Evolutionary conservation across 345 rosid genomes (phyloP), one percentile per base, ranked within the genome.

Genomic region (Boechera retrofracta): DNA sequence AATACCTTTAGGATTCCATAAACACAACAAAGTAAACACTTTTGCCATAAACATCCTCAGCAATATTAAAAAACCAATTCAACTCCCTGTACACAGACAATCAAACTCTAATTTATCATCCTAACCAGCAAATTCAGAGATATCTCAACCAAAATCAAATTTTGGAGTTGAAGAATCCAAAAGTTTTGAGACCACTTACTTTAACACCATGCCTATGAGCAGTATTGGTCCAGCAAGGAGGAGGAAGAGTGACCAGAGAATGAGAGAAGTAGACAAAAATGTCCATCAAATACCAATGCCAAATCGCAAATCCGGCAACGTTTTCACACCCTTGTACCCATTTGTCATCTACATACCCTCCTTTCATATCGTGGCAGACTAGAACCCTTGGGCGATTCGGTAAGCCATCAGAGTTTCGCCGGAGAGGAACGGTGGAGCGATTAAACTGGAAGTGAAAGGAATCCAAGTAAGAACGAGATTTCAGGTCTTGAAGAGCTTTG

Each of bases 281-380:
- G 61, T 94, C 97, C 81, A 94, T 87, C 88, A 91, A 85, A 69
- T 91, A 80, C 98, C 98, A 91, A 82, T 94, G 97, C 96, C 97
- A 84, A 31, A 91, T 83, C 61, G 89, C 83, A 44, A 70, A 94
- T 6, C 91, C 93, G 10, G 77, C 84, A 3, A 80, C 83, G 42
- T 87, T 87, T 12, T 10, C 60, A 66, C 98, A 94, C 51, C 98
- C 97, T 77, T 94, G 98, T 4, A 91, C 74, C 98, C 93, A 91
- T 79, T 89, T 88, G 15, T 91, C 97, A 2, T 94, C 93, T 6
- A 66, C 65, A 55, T 91, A 94, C 2, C 94, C 96, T 42, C 92
- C 94, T 56, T 87, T 72, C 89, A 91, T 74, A 57, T 91, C 98
- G 72, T 94, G 98, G 71, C 97, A 91, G 6, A 91, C 96, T 82